These are phyloP conservation scores for Diplodia sapinea DNA, from an alignment of 2,329 filamentous ascomycete species.

Conservation along the genomic window DNA sequence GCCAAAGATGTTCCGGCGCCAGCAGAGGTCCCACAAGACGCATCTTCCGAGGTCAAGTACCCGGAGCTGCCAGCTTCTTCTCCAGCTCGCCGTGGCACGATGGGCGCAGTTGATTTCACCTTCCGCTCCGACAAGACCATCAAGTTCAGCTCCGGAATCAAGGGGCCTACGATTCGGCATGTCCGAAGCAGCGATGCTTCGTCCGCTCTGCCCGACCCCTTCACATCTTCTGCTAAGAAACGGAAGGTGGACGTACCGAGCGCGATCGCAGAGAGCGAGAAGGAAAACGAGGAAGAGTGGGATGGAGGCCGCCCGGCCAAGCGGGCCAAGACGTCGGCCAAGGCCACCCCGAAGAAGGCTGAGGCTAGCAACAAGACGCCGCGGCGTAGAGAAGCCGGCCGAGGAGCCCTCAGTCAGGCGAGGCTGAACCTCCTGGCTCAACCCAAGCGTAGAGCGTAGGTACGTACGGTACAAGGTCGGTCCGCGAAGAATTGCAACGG, in stretches of 20 bases:
- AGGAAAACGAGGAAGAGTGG: conserved; percentile 50
- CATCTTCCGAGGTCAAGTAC: conserved; percentile 42
- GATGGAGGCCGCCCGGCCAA: conserved; percentile 43
- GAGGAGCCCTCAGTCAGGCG: conserved; percentile 45
- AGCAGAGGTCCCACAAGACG: conserved; percentile 42
- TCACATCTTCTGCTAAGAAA: conserved; percentile 46
- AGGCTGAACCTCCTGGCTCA: conserved; percentile 48
- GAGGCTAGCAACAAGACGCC: conserved; percentile 40
- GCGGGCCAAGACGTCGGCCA: conserved; percentile 42
- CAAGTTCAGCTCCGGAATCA: conserved; percentile 49
- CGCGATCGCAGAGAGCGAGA: conserved; percentile 48
- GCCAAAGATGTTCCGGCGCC: conserved; percentile 41
- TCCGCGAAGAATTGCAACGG: no score
- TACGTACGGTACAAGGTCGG: neutral
- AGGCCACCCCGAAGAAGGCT: conserved; percentile 38
- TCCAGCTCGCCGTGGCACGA: conserved; percentile 42
- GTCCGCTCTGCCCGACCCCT: conserved; percentile 35
- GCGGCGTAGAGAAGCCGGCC: conserved; percentile 34
- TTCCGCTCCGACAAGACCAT: conserved; percentile 55
- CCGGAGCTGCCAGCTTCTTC: conserved; percentile 42
- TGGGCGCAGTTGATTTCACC: conserved; percentile 53
- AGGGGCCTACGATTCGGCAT: conserved; percentile 44
- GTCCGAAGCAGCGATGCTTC: conserved; percentile 53
- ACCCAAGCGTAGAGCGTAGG: conserved; percentile 42
- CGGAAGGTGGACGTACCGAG: conserved; percentile 47